Base-by-base conservation (phyloP, 306 rosid species). In the Dryas octopetala region DNA sequence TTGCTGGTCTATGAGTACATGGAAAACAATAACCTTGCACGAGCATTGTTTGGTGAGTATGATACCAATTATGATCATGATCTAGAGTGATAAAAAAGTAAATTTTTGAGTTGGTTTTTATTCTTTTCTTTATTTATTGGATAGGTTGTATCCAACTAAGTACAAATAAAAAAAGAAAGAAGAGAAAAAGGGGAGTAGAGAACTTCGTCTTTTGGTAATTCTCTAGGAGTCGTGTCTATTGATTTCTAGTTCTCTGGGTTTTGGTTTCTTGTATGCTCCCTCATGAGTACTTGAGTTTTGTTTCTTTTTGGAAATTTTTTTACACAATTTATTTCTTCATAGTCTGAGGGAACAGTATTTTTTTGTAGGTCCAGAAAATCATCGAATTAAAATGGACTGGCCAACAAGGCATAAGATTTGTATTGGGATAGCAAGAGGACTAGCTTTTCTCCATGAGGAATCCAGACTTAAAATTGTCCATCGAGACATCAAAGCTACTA, bases 401-500 rank as follows among this genome's bases (percentile, higher is more conserved):
- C 64, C 88, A 19, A 79, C 85, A 63, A 88, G 96, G 79, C 78
- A 62, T 55, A 84, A 80, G 76, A 90, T 92, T 62, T 90, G 96
- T 69, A 71, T 88, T 6, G 96, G 97, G 62, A 79, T 92, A 71
- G 93, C 96, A n/a, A 92, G 76, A 84, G 97, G 93, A 44, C 82
- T 92, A 54, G 88, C 90, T 66, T 92, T 88, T 81, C 96, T 92
- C 44, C 91, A 88, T 13, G 96, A 89, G 69, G 89, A 89, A 67
- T 89, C 97, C 32, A 80, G 81, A 71, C 80, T 91, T 61, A 89
- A 88, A 78, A 89, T 88, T 66, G 96, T 89, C 64, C 97, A 91
- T 64, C 82, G 89, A 74, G 97, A 88, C 84, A 86, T 91, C 81
- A 89, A 91, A 79, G 90, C 96, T 53, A 83, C 97, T 77, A 91